phyloP scores from a whole-genome alignment of 441 rosid species.

The Sinapis alba region DNA sequence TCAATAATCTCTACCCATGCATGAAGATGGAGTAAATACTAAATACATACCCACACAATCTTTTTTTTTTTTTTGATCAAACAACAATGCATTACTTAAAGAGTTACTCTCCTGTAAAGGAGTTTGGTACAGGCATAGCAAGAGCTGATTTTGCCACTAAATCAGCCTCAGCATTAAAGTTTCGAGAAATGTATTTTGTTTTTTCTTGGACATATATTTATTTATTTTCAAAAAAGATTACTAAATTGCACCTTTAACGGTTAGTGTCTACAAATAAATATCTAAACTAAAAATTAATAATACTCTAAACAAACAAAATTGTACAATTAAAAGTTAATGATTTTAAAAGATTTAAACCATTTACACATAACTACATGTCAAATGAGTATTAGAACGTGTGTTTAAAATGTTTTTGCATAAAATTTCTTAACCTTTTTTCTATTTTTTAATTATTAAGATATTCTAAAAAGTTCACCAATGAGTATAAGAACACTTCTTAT shows the following conservation, averaged over 20 bases:
- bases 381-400: too few relatives aligned
- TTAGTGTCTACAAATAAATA: not conserved
- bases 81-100: too few relatives aligned
- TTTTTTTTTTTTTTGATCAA: not conserved
- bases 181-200: not conserved
- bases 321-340: not conserved
- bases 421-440: too few relatives aligned
- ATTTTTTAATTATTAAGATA: too few relatives aligned
- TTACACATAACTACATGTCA: not conserved
- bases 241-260: not conserved
- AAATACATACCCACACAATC: not conserved
- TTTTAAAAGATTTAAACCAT: not conserved
- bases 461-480: too few relatives aligned
- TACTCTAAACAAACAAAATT: not conserved
- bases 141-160: too few relatives aligned
- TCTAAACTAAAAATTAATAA: not conserved
- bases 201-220: not conserved
- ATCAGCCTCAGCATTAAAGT: too few relatives aligned
- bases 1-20: conserved; percentile 30
- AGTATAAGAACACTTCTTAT: too few relatives aligned
- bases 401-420: too few relatives aligned
- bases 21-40: not conserved
- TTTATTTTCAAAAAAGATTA: too few relatives aligned
- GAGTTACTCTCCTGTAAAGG: too few relatives aligned
- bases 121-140: too few relatives aligned